A percentile compares a stretch with the other conserved stretches of the same genome.
Evolutionary conservation across 208 protist species (phyloP).

Genomic region (Trypanosoma cruzi): DNA sequence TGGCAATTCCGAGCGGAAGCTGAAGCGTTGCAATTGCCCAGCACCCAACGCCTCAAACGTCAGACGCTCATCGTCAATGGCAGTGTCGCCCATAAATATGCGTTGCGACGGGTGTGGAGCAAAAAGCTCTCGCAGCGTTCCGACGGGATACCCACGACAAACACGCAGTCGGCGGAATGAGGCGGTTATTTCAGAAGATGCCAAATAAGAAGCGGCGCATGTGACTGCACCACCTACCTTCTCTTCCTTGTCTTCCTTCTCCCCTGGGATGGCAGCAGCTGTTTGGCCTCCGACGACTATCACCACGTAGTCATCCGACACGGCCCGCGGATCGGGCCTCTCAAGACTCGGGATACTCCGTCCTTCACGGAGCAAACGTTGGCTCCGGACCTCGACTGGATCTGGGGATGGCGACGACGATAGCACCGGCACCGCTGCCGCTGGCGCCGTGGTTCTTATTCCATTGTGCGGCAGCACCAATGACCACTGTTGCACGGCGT

Average conservation of each 20-base stretch:
- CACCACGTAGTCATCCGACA: conserved; percentile 12
- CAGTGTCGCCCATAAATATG: conserved; percentile 31
- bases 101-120: conserved; percentile 23
- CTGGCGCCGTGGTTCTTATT: too few relatives aligned
- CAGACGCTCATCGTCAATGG: conserved; percentile 28
- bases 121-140: conserved; percentile 66
- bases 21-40: background rate
- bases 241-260: too few relatives aligned
- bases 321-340: background rate
- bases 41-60: conserved; percentile 17
- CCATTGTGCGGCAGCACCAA: background rate
- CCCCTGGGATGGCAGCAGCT: too few relatives aligned
- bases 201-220: too few relatives aligned
- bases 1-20: background rate
- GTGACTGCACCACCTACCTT: too few relatives aligned
- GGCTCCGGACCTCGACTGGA: background rate
- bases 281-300: background rate
- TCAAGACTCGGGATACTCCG: background rate
- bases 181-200: background rate
- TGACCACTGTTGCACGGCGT: background rate
- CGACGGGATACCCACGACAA: conserved; percentile 44
- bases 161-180: conserved; percentile 49
- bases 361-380: background rate
- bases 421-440: background rate
- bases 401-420: background rate